These are phyloP conservation scores for Vaccinium myrtillus DNA, from an alignment of 148 eudicot genomes.

Conservation along the genomic window DNA sequence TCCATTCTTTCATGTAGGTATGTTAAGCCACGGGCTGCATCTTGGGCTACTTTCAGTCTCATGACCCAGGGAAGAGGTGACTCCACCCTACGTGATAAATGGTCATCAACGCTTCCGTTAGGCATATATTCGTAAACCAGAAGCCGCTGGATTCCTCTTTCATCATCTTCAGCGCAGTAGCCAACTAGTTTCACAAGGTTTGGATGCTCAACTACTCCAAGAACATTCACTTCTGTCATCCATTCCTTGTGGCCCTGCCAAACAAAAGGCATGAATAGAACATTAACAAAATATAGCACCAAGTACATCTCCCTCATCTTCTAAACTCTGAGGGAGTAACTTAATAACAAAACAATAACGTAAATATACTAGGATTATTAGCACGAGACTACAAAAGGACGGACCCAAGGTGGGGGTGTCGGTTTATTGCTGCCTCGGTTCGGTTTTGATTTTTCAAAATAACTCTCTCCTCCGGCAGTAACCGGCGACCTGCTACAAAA, in stretches of 20 bases:
- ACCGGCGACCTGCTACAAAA: no score
- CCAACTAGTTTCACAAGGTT: conserved; percentile 89
- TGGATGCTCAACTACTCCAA: conserved; percentile 89
- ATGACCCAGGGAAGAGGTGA: conserved; percentile 72
- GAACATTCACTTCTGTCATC: conserved; percentile 90
- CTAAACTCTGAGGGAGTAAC: neutral
- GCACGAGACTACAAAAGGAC: neutral
- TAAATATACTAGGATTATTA: neutral
- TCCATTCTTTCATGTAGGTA: conserved; percentile 97
- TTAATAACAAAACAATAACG: neutral
- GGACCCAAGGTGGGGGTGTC: neutral
- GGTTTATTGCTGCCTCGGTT: no score
- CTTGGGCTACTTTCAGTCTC: conserved; percentile 85
- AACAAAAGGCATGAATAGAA: neutral
- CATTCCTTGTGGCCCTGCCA: conserved; percentile 96
- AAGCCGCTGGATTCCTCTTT: conserved; percentile 94
- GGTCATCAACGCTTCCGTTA: conserved; percentile 84
- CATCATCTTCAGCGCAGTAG: conserved; percentile 95
- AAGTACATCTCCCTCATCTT: neutral
- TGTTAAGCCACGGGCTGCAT: conserved; percentile 88
- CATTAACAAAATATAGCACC: neutral
- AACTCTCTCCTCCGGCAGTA: no score
- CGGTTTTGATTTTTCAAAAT: no score
- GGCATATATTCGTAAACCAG: conserved; percentile 90
- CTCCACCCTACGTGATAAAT: conserved; percentile 53